Conservation (phyloP, 78 protist genomes). For the Speleostelium caveatum region DNA sequence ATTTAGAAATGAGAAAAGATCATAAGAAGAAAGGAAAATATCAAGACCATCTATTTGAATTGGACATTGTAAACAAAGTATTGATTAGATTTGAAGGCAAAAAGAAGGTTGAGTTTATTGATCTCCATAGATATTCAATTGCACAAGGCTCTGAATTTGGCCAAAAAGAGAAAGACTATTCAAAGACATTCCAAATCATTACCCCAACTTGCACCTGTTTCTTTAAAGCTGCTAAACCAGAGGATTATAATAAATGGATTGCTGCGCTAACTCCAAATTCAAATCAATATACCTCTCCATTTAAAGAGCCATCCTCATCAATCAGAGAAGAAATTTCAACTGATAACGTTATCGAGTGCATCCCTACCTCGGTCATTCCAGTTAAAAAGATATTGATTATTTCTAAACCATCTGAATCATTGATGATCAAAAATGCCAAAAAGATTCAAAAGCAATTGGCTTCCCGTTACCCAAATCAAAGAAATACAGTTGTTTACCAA, state of each 20-base stretch:
- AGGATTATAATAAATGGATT: slow-evolving; percentile 6
- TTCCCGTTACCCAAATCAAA: slow-evolving; percentile 61
- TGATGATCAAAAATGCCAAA: background rate
- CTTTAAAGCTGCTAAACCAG: background rate
- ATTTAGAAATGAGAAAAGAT: background rate
- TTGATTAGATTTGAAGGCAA: background rate
- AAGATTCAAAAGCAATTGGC: slow-evolving; percentile 10
- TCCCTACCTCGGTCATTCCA: slow-evolving; percentile 21
- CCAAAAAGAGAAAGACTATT: background rate
- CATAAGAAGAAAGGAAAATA: no score
- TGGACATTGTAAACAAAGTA: background rate
- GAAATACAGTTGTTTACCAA: slow-evolving; percentile 41
- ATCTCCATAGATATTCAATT: slow-evolving; percentile 7
- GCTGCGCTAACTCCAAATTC: background rate
- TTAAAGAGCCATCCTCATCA: background rate
- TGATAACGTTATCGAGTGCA: background rate
- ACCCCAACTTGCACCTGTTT: background rate
- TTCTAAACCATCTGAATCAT: slow-evolving; percentile 12
- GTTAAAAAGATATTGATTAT: background rate
- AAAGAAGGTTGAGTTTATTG: background rate
- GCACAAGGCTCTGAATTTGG: background rate
- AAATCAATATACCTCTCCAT: background rate
- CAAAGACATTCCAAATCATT: background rate
- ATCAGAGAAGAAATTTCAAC: background rate
- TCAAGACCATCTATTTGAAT: no score